Evolutionary conservation across 2,329 filamentous ascomycete species (phyloP), one percentile per base, ranked within the genome.

Genomic region (Trichoderma breve): DNA sequence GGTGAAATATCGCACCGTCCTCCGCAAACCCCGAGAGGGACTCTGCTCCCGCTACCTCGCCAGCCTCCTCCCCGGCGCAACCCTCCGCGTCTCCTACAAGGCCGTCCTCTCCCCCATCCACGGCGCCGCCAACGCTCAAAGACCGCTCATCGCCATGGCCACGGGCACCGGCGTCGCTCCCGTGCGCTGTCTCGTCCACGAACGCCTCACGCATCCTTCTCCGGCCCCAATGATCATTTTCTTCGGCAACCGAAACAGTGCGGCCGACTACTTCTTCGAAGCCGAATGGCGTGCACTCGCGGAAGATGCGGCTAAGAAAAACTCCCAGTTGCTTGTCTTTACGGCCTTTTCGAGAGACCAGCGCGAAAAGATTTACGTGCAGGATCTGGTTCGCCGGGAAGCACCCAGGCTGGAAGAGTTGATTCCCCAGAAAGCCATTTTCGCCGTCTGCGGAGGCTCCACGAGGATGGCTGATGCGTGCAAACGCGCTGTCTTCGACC

Each of bases 151-250:
- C 39, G 89, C 95, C 77, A 89, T 98, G 68, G 94, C 91, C 1
- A 93, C 95, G 0, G 95, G 95, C 3, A 98, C 95, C 0, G 95
- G 95, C 7, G 84, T 98, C 36, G 95, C 95, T 0, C 95, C 95
- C 0, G 90, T 97, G 77, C 90, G 95, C 3, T 89, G 92, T 5
- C 86, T 98, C 75, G 86, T 96, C n/a, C 91, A 92, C 79, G 91
- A 97, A 75, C 91, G 94, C n/a, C 77, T 80, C 55, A 76, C 77
- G 0, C 74, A 81, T 30, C 61, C 74, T 18, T 32, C 70, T 3
- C 65, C 73, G 7, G 76, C 83, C 5, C 83, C 84, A 0, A 86
- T 86, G 3, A 76, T 93, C 0, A 84, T 99, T 2, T 91, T 98
- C 81, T 98, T 94, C 75, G 96, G 96, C 12, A 94, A 93, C 74